Conservation (phyloP, 1,284 basidiomycete genomes). For the Apiotrichum akiyoshidainum region DNA sequence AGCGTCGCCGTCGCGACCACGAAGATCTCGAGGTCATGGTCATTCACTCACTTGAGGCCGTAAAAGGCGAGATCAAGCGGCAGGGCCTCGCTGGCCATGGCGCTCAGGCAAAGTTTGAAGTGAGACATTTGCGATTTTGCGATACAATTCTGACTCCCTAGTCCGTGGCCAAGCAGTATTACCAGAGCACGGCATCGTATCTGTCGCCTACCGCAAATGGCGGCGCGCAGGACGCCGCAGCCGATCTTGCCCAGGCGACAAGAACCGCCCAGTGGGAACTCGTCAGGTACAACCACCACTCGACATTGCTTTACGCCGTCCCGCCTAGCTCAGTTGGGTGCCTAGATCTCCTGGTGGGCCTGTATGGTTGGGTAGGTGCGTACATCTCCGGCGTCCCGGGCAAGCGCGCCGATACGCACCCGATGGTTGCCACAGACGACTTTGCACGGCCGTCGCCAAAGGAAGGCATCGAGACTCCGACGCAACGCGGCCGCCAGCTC, state of each 20-base stretch:
- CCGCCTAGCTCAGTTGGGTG: constrained; percentile 47
- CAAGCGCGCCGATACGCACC: constrained; percentile 19
- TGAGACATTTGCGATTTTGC: constrained; percentile 13
- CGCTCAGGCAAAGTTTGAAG: constrained; percentile 45
- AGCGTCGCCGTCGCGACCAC: constrained; percentile 33
- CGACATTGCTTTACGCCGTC: constrained; percentile 45
- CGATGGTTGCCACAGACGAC: constrained; percentile 9
- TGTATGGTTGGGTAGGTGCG: constrained; percentile 46
- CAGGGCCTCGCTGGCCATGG: constrained; percentile 42
- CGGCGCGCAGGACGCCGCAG: constrained; percentile 5
- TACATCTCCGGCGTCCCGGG: constrained; percentile 28
- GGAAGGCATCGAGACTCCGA: constrained; percentile 16
- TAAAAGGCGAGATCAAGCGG: constrained; percentile 45
- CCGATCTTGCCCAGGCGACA: constrained; percentile 39
- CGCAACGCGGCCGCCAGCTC: constrained; percentile 19
- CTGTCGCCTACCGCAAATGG: constrained; percentile 23
- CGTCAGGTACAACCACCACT: constrained; percentile 45
- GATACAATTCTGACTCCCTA: constrained; percentile 14
- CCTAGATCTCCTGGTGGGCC: constrained; percentile 43
- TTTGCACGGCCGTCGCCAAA: constrained; percentile 7
- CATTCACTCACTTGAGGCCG: constrained; percentile 31
- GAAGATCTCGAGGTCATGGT: constrained; percentile 43
- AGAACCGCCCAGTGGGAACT: constrained; percentile 46
- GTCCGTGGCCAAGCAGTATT: constrained; percentile 45
- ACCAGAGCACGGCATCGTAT: constrained; percentile 40